These are phyloP conservation scores for Didymella arachidicola DNA, from an alignment of 2,329 filamentous ascomycete species.

Conservation along the genomic window DNA sequence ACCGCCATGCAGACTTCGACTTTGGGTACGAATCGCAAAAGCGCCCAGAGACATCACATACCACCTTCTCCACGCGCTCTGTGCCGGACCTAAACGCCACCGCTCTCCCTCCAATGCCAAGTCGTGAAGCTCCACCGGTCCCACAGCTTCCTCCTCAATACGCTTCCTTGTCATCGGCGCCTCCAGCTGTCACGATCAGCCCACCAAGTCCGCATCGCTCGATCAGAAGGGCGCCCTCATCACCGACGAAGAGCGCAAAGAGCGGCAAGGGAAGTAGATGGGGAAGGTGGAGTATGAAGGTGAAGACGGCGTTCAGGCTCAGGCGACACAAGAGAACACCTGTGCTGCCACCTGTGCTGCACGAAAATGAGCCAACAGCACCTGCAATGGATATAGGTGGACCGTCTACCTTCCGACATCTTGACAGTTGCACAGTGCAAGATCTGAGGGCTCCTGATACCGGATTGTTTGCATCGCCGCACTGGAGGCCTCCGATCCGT, in stretches of 20 bases:
- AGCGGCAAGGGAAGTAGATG: neutral
- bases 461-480: neutral
- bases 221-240: neutral
- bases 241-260: constrained; percentile 1
- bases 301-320: constrained; percentile 11
- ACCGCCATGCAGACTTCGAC: neutral
- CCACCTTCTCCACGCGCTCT: neutral
- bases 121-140: neutral
- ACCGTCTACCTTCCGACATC: constrained; percentile 1
- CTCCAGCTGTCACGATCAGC: neutral
- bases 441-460: neutral
- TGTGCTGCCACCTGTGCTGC: neutral
- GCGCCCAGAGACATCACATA: constrained; percentile 3
- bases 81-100: constrained; percentile 6
- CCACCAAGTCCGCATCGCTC: neutral
- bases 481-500: neutral
- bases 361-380: neutral
- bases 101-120: constrained; percentile 3
- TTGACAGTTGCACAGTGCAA: neutral
- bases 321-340: neutral
- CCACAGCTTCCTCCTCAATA: neutral
- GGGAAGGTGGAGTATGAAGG: neutral
- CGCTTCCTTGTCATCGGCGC: neutral
- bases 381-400: neutral
- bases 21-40: neutral